Conservation (phyloP, 1,139 yeast genomes). For the Zygosaccharomyces sapae region DNA sequence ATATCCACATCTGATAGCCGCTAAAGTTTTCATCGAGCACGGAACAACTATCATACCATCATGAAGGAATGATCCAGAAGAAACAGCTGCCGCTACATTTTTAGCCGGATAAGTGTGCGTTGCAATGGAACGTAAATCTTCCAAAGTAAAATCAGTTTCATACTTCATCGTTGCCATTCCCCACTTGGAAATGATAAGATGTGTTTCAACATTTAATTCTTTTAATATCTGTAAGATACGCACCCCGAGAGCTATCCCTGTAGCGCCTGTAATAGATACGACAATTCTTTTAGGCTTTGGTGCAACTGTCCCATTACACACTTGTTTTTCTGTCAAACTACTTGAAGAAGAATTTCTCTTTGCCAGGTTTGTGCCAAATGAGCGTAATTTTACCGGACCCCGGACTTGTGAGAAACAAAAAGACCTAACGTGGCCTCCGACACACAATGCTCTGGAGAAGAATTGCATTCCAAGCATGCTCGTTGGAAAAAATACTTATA, state of each 20-base stretch:
- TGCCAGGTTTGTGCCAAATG: no score
- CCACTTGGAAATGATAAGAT: conserved; percentile 28
- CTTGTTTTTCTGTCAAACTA: no score
- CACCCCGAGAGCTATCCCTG: conserved; percentile 25
- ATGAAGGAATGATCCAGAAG: conserved; percentile 29
- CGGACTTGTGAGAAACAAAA: no score
- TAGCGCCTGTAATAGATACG: conserved; percentile 29
- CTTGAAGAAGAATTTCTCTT: no score
- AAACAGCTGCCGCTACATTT: conserved; percentile 27
- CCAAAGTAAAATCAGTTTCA: conserved; percentile 23
- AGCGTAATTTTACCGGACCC: no score
- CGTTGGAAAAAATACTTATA: conserved; percentile 6
- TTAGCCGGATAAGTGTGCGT: conserved; percentile 18
- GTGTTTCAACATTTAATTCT: conserved; percentile 23
- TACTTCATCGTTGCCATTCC: conserved; percentile 29
- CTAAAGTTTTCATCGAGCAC: conserved; percentile 29
- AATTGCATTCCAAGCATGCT: no score
- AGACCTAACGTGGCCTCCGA: no score
- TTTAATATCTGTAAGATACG: conserved; percentile 20
- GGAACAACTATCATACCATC: conserved; percentile 33
- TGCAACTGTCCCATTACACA: neutral
- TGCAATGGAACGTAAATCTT: conserved; percentile 20
- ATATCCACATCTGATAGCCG: conserved; percentile 27
- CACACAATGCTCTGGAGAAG: no score
- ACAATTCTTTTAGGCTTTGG: conserved; percentile 16